phyloP scores from a whole-genome alignment of 1,139 yeast species.

The Saccharomyces pastorianus region DNA sequence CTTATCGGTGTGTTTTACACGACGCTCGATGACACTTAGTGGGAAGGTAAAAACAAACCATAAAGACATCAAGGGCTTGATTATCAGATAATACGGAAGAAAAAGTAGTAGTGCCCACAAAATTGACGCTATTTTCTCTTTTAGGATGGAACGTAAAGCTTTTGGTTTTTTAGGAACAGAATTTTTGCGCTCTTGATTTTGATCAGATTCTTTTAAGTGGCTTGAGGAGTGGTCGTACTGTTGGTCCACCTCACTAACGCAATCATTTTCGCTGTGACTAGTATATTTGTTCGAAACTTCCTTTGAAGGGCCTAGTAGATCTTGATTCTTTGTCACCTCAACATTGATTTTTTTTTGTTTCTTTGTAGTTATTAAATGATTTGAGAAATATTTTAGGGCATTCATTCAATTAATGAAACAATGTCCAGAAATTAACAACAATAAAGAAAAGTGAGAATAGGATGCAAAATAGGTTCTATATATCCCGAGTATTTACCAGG shows the following conservation, averaged over 20 bases:
- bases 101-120: constrained; percentile 30
- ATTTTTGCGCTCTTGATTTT: not conserved
- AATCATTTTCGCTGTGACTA: not conserved
- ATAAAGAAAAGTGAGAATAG: not conserved
- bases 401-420: constrained; percentile 14
- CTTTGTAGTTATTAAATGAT: constrained; percentile 10
- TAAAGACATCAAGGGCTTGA: constrained; percentile 39
- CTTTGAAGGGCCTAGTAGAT: not conserved
- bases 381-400: constrained; percentile 21
- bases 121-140: not conserved
- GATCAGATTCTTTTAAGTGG: not conserved
- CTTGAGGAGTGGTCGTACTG: not conserved
- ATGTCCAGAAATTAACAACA: not conserved
- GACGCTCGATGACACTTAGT: constrained; percentile 36
- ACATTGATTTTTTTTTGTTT: constrained; percentile 3
- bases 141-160: not conserved
- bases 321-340: constrained; percentile 1
- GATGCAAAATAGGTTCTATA: not conserved
- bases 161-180: not conserved
- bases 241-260: not conserved
- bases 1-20: constrained; percentile 6
- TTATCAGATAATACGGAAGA: constrained; percentile 38
- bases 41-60: constrained; percentile 46
- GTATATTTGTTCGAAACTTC: not conserved
- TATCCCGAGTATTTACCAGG: not conserved